Base-by-base conservation (phyloP, 1,139 yeast genomes). In the Petasospora rhodanensis region DNA sequence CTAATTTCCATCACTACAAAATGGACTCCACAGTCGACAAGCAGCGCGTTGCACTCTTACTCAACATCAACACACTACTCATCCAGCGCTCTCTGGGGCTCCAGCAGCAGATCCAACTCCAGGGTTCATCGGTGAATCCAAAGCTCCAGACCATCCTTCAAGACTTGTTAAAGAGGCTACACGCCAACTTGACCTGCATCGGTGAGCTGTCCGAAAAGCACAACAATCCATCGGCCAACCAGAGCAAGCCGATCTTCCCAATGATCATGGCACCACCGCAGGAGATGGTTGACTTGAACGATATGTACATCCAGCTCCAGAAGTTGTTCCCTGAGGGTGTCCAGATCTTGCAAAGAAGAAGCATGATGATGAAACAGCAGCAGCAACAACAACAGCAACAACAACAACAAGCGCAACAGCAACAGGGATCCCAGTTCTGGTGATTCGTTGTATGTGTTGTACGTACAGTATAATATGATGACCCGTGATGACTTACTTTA, bases 281-380 rank as follows among this genome's bases (percentile, higher is more conserved):
- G 11, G 53, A 49, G 12, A 41, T 45, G 25, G 29, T 42, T 3
- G 55, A 49, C 12, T 31, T 50, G 15, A 43, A 41, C n/a, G 52
- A 50, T 13, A 24, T 45, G 15, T 50, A 50, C 31, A 21, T 40
- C 2, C 45, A 40, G 13, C 22, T 50, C 19, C 54, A 47, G 26
- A 40, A 41, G 24, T 18, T 50, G 22, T 50, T 50, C 24, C 55
- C 55, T 12, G 54, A 49, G 18, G 55, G 54, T 20, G 49, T 45
- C 2, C 45, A 41, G 26, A 20, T 38, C 14, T 11, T 44, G 14
- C 51, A 46, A 24, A 38, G 44, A 37, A 24, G 48, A 18, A 24
- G 24, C 14, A 29, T 34, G 34, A 28, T 36, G 28, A 14, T 44
- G 33, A 40, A 41, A 24, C 45, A 41, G 17, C 42, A 42, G 17